Evolutionary conservation across 768 basidiomycete species (phyloP).

Genomic region (Calocybe indica): DNA sequence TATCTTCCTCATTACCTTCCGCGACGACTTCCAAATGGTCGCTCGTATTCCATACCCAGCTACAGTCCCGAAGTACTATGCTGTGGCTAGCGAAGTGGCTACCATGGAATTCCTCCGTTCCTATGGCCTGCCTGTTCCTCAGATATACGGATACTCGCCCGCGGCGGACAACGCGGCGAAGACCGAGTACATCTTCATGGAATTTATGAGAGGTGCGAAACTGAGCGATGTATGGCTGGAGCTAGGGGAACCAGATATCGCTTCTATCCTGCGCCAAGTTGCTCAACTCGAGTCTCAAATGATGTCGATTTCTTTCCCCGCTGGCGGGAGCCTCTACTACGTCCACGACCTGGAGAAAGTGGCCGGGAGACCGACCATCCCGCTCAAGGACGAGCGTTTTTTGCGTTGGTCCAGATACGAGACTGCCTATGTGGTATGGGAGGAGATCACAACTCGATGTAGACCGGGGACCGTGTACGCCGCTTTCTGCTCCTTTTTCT

Average conservation of each 20-base stretch:
- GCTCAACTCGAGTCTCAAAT: slow-evolving; percentile 39
- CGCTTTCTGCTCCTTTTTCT: slow-evolving; percentile 22
- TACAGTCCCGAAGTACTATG: slow-evolving; percentile 28
- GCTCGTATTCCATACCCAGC: slow-evolving; percentile 36
- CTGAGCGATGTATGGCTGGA: slow-evolving; percentile 35
- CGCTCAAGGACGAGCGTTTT: slow-evolving; percentile 35
- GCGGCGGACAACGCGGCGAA: slow-evolving; percentile 30
- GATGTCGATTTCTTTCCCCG: slow-evolving; percentile 43
- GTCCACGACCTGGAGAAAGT: slow-evolving; percentile 37
- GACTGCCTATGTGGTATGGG: slow-evolving; percentile 39
- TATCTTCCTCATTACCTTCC: slow-evolving; percentile 32
- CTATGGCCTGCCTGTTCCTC: slow-evolving; percentile 31
- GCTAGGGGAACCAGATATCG: slow-evolving; percentile 29
- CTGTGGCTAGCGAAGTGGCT: slow-evolving; percentile 40
- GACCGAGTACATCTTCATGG: slow-evolving; percentile 42
- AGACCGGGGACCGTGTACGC: slow-evolving; percentile 47
- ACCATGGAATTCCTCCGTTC: slow-evolving; percentile 36
- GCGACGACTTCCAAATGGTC: slow-evolving; percentile 28
- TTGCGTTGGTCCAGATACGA: slow-evolving; percentile 40
- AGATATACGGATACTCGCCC: slow-evolving; percentile 38
- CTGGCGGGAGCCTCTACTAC: slow-evolving; percentile 48
- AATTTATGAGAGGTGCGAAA: slow-evolving; percentile 33
- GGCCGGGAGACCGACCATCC: slow-evolving; percentile 24
- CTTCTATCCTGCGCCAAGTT: slow-evolving; percentile 38
- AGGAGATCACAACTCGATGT: slow-evolving; percentile 44